These are phyloP conservation scores for Vanrija sp. DNA, from an alignment of 1,284 basidiomycete genomes.

Conservation along the genomic window DNA sequence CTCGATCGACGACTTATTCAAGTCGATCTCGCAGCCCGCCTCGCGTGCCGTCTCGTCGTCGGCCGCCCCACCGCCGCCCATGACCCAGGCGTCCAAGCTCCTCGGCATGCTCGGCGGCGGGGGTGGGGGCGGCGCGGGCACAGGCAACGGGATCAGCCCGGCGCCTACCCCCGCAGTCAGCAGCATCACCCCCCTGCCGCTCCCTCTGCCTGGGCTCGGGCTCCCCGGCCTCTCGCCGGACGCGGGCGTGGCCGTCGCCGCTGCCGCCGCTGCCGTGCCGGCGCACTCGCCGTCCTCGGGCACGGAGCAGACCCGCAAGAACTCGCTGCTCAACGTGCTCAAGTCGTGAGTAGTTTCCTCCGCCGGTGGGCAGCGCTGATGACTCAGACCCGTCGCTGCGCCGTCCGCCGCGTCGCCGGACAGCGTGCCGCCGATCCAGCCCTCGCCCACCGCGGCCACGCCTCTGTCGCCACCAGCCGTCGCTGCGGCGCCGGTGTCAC, in stretches of 20 bases:
- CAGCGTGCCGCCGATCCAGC: background rate
- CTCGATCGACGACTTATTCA: slow-evolving; percentile 38
- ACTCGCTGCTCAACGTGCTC: slow-evolving; percentile 11
- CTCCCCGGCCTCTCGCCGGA: background rate
- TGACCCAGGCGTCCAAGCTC: slow-evolving; percentile 13
- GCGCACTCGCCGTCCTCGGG: background rate
- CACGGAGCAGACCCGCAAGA: slow-evolving; percentile 4
- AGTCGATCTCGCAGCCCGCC: slow-evolving; percentile 19
- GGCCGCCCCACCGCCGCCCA: background rate
- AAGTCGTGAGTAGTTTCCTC: slow-evolving; percentile 8
- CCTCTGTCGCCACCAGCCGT: background rate
- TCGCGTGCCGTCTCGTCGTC: background rate
- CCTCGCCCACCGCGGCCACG: background rate
- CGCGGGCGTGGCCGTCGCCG: background rate
- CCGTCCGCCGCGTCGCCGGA: background rate
- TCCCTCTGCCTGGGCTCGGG: background rate
- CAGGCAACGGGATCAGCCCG: slow-evolving; percentile 6
- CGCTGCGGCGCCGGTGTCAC: background rate
- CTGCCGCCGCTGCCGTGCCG: no score
- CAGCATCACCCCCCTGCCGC: background rate
- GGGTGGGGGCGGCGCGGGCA: background rate
- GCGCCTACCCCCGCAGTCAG: background rate
- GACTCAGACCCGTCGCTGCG: background rate
- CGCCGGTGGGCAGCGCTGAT: background rate
- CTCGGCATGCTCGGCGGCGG: slow-evolving; percentile 15